Evolutionary conservation across 2,329 filamentous ascomycete species (phyloP).

Genomic region (Moelleriella libera): DNA sequence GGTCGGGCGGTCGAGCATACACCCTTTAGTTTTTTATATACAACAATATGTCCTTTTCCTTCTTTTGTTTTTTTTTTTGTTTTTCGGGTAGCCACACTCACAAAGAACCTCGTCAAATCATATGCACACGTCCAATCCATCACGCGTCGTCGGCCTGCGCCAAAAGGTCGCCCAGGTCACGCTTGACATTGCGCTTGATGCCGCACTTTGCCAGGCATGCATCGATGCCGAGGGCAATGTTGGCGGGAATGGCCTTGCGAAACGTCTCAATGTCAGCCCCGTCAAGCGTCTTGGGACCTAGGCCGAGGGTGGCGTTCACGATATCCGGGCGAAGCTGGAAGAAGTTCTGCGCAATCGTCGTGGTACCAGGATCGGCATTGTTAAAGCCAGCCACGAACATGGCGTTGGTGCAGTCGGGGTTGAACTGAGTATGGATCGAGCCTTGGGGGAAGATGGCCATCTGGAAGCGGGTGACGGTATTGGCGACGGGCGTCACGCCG

Average conservation of each 20-base stretch:
- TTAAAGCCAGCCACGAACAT: conserved; percentile 34
- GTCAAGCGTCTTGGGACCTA: conserved; percentile 17
- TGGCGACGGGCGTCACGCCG: conserved; percentile 20
- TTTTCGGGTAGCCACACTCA: no score
- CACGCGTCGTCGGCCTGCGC: background rate
- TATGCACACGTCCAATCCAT: background rate
- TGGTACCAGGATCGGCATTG: conserved; percentile 28
- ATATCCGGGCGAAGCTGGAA: conserved; percentile 26
- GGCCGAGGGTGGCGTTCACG: conserved; percentile 20
- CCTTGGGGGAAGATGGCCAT: conserved; percentile 36
- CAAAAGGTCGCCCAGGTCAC: conserved; percentile 11
- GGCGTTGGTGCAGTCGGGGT: conserved; percentile 32
- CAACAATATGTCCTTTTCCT: no score
- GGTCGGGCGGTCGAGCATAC: no score
- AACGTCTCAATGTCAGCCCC: conserved; percentile 26
- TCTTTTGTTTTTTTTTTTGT: no score
- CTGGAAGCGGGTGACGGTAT: conserved; percentile 23
- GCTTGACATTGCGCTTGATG: conserved; percentile 20
- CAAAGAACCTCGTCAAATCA: no score
- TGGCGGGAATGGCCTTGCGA: conserved; percentile 26
- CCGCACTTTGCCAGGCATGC: conserved; percentile 33
- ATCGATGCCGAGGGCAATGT: conserved; percentile 36
- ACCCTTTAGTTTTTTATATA: no score
- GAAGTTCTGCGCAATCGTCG: conserved; percentile 31
- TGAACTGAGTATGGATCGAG: conserved; percentile 34